A percentile compares a stretch with the other conserved stretches of the same genome.
These are phyloP conservation scores for Ceratobasidium sp. DNA, from an alignment of 1,284 basidiomycete genomes.

Conservation along the genomic window DNA sequence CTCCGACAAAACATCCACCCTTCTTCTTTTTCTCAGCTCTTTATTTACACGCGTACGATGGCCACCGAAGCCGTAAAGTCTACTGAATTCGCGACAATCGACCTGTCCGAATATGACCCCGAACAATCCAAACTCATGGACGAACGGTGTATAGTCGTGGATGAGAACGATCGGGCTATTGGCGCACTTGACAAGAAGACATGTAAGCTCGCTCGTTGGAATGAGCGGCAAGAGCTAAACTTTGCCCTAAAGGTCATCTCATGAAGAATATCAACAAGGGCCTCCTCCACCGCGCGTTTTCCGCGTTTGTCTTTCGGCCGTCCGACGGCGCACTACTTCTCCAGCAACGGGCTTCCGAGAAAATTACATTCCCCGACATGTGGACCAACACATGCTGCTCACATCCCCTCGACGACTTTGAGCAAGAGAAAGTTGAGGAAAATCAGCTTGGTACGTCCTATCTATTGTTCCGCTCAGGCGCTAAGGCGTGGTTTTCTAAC, in stretches of 20 bases:
- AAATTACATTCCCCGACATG: slow-evolving; percentile 99
- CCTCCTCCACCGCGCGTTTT: slow-evolving; percentile 97
- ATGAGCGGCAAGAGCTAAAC: not conserved
- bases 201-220: slow-evolving; percentile 68
- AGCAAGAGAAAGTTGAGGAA: slow-evolving; percentile 81
- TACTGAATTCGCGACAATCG: slow-evolving; percentile 70
- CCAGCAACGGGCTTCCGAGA: slow-evolving; percentile 95
- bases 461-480: not conserved
- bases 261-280: slow-evolving; percentile 98
- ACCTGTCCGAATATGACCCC: slow-evolving; percentile 81
- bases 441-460: slow-evolving; percentile 75
- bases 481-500: not conserved
- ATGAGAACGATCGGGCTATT: slow-evolving; percentile 88
- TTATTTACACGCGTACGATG: slow-evolving; percentile 29
- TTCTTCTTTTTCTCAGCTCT: not conserved
- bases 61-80: slow-evolving; percentile 36
- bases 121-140: slow-evolving; percentile 94
- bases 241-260: slow-evolving; percentile 79
- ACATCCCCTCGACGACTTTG: slow-evolving; percentile 94
- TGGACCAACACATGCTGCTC: slow-evolving; percentile 99
- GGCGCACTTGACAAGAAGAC: slow-evolving; percentile 98
- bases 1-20: not conserved
- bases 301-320: slow-evolving; percentile 96
- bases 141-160: slow-evolving; percentile 96
- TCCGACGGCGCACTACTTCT: slow-evolving; percentile 94